These are phyloP conservation scores for Thielaviopsis punctulata DNA, from an alignment of 2,329 filamentous ascomycete genomes.

Conservation along the genomic window DNA sequence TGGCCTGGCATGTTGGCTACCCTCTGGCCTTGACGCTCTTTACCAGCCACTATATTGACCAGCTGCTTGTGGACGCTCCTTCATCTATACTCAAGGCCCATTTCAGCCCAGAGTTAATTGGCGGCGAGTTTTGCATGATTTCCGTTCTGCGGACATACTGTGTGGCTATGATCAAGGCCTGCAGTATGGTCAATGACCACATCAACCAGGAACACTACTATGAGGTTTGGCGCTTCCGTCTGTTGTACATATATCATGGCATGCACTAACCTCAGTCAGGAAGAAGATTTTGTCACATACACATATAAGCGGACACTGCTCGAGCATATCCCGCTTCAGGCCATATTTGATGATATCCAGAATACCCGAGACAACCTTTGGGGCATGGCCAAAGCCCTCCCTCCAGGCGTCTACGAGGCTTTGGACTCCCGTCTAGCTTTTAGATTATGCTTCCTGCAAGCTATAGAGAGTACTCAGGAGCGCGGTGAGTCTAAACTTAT, in stretches of 20 bases:
- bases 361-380: constrained; percentile 37
- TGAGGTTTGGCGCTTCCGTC: constrained; percentile 40
- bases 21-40: constrained; percentile 88
- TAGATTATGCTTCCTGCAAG: constrained; percentile 43
- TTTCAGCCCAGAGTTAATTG: constrained; percentile 29
- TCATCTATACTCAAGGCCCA: constrained; percentile 45
- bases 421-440: constrained; percentile 49
- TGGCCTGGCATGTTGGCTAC: constrained; percentile 95
- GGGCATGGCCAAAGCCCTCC: constrained; percentile 22
- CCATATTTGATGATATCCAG: constrained; percentile 37
- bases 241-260: neutral
- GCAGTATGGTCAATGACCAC: constrained; percentile 57
- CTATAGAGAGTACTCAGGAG: constrained; percentile 31
- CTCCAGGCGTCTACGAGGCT: constrained; percentile 28
- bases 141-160: constrained; percentile 71
- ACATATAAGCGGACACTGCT: constrained; percentile 71
- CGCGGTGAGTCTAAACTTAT: constrained; percentile 29
- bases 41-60: constrained; percentile 80
- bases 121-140: constrained; percentile 30
- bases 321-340: constrained; percentile 38
- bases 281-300: constrained; percentile 92
- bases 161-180: constrained; percentile 66
- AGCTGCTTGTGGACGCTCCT: constrained; percentile 56
- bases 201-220: constrained; percentile 78
- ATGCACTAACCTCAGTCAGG: constrained; percentile 29